Evolutionary conservation across 345 rosid species (phyloP), one percentile per base, ranked within the genome.

Genomic region (Acer negundo): DNA sequence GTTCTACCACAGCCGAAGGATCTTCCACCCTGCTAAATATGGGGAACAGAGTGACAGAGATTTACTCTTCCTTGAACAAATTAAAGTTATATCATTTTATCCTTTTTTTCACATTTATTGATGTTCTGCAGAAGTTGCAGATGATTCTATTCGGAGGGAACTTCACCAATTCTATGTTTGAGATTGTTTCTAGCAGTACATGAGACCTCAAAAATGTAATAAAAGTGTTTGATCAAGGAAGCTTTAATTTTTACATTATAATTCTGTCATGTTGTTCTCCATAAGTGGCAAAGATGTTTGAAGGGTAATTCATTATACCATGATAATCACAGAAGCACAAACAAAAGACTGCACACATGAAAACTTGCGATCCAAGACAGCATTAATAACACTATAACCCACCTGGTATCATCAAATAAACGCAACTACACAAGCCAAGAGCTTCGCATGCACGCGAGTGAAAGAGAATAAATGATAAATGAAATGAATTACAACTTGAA

Each of bases 1-100:
- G 66, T 87, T 62, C 67, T 76, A 17, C 86, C 90, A 47, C 93
- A 89, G 1, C 89, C 91, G 2, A 82, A 80, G 70, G 91, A 85
- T 58, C 89, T 87, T 78, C 90, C 90, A 15, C 73, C 83, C 0
- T 90, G 91, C 75, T 88, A 84, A 73, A 70, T 38, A 24, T 44
- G 11, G 24, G 46, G 20, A 3, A 56, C 62, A 79, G 16, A 13
- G 58, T 66, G 47, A 19, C 3, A 61, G 35, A 31, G 6, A 35
- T 35, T 65, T 73, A 28, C 58, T 76, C 76, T 70, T 51, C 64
- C 12, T 46, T 46, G 49, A 46, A 46, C 31, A 55, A 12, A 16
- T 42, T 42, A 42, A 38, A 72, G 56, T 38, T 42, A 31, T 46
- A 59, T 16, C 42, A 65, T 44, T 26, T 31, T 77, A 7, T 20